Percentiles rank a stretch among this genome's conserved stretches.
Conservation (phyloP, 441 rosid genomes). For the Omphalea diandra region DNA sequence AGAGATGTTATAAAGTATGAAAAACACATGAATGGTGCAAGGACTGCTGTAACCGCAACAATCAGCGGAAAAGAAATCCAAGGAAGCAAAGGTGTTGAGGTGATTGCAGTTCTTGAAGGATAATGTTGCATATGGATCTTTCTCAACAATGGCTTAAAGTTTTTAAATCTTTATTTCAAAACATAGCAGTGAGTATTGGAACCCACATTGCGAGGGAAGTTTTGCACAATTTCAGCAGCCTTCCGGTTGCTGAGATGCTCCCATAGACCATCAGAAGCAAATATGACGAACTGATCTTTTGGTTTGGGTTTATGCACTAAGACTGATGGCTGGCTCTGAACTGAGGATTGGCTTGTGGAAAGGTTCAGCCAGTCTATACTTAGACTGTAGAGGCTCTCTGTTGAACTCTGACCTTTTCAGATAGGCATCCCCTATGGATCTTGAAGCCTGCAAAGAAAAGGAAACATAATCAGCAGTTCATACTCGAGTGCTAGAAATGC, state of each 20-base stretch:
- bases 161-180: not conserved
- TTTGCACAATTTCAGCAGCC: constrained; percentile 72
- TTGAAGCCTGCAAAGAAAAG: constrained; percentile 50
- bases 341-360: constrained; percentile 71
- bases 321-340: constrained; percentile 77
- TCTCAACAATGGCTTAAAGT: not conserved
- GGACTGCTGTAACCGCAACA: not conserved
- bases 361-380: constrained; percentile 61
- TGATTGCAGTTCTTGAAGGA: not conserved
- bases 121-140: too few species aligned
- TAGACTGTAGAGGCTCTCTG: constrained; percentile 64
- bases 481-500: not conserved
- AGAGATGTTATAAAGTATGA: too few species aligned
- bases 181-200: not conserved
- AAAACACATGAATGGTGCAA: not conserved
- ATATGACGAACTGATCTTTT: constrained; percentile 79
- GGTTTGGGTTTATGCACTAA: constrained; percentile 61
- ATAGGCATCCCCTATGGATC: constrained; percentile 93
- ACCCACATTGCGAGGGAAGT: constrained; percentile 58
- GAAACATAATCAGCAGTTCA: too few species aligned
- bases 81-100: not conserved
- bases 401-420: constrained; percentile 75
- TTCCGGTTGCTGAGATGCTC: constrained; percentile 83
- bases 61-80: not conserved
- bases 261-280: constrained; percentile 96